A percentile compares a stretch with the other conserved stretches of the same genome.
Conservation (phyloP, 371 early-diverging fungal species). For the Umbelopsis sp. region DNA sequence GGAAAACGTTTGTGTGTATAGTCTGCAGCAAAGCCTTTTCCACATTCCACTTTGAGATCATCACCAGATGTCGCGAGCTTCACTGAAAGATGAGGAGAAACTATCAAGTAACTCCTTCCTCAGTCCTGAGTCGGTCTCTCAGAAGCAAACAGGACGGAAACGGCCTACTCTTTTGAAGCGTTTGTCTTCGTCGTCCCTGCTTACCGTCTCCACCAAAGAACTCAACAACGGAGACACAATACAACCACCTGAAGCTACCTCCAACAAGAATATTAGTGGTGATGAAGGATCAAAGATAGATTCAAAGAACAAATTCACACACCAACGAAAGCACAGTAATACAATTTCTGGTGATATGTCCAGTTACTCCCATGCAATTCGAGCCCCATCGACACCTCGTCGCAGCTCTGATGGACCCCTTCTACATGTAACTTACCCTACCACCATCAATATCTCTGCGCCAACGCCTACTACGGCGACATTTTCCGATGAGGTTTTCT, state of each 20-base stretch:
- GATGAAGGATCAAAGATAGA: background rate
- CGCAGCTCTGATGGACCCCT: conserved; percentile 33
- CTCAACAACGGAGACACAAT: background rate
- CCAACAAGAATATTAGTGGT: background rate
- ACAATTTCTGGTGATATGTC: conserved; percentile 27
- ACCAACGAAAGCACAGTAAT: conserved; percentile 26
- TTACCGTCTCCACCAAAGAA: background rate
- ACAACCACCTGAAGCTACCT: background rate
- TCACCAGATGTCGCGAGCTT: conserved; percentile 17
- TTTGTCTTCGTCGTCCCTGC: background rate
- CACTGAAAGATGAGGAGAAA: conserved; percentile 7
- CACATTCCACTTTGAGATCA: background rate
- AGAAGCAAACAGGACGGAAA: conserved; percentile 1
- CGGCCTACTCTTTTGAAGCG: conserved; percentile 4
- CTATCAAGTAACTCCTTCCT: conserved; percentile 5
- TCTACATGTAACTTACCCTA: conserved; percentile 6
- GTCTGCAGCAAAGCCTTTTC: background rate
- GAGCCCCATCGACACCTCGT: conserved; percentile 20
- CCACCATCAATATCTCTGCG: conserved; percentile 33
- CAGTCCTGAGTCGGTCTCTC: background rate
- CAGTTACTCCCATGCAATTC: conserved; percentile 24
- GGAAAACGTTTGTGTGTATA: background rate
- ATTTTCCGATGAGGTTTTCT: conserved; percentile 1
- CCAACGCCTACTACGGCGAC: conserved; percentile 26
- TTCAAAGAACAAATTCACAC: background rate